A percentile compares a stretch with the other conserved stretches of the same genome.
Evolutionary conservation across 2,329 filamentous ascomycete species (phyloP).

Genomic region (Sclerotinia nivalis): DNA sequence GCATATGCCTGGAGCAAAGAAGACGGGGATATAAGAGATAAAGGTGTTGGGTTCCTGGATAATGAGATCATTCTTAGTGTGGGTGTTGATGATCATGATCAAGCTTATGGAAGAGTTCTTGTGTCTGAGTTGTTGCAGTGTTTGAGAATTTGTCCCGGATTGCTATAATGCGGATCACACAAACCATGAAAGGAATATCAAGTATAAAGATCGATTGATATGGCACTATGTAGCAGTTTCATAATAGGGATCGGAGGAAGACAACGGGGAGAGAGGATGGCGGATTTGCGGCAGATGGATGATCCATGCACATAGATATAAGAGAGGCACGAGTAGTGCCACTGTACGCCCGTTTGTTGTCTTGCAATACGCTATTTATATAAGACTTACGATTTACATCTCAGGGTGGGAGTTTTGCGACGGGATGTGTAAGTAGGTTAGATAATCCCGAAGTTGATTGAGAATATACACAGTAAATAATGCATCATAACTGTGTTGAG

Average conservation of each 20-base stretch:
- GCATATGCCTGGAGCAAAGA: slow-evolving; percentile 43
- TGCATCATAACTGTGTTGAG: too few species aligned
- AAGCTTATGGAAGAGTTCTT: slow-evolving; percentile 41
- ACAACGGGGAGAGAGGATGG: neutral
- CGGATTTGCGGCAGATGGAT: neutral
- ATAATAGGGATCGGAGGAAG: neutral
- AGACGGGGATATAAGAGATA: slow-evolving; percentile 41
- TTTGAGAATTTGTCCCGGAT: slow-evolving; percentile 54
- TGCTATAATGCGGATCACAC: neutral
- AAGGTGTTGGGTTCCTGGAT: slow-evolving; percentile 43
- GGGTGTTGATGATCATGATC: slow-evolving; percentile 43
- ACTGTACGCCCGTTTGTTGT: neutral
- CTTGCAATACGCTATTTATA: neutral
- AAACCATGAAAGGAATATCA: neutral
- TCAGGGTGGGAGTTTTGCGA: neutral
- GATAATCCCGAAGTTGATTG: neutral
- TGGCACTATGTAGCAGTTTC: neutral
- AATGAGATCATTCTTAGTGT: slow-evolving; percentile 46
- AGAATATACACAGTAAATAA: neutral
- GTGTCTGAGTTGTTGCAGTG: slow-evolving; percentile 42
- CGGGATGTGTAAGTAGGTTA: neutral
- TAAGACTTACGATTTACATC: neutral
- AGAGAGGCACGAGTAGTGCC: neutral
- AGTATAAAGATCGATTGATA: neutral
- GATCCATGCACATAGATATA: neutral